These are phyloP conservation scores for Cardiospermum halicacabum DNA, from an alignment of 345 rosid species.

Conservation along the genomic window DNA sequence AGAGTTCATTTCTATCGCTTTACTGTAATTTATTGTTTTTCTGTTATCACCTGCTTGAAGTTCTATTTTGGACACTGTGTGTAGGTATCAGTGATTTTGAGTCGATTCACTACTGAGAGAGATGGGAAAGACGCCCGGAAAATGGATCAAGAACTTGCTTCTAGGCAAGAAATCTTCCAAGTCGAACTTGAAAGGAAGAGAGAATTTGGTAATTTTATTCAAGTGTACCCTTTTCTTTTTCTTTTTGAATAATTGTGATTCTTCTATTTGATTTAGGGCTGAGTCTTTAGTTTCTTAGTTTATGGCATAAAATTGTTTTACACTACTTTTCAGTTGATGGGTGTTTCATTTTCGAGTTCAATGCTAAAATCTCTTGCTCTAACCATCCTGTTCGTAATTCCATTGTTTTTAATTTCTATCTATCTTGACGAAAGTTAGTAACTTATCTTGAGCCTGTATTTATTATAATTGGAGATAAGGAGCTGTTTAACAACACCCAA, in stretches of 20 bases:
- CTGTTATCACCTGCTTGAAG: not conserved
- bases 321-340: not conserved
- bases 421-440: not conserved
- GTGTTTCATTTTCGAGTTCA: not conserved
- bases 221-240: not conserved
- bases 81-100: slow-evolving; percentile 19
- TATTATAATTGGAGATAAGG: not conserved
- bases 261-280: not conserved
- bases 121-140: slow-evolving; percentile 79
- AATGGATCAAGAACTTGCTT: slow-evolving; percentile 68
- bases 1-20: not conserved
- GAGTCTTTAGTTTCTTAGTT: not conserved
- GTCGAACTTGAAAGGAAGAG: slow-evolving; percentile 47
- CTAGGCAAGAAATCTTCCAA: slow-evolving; percentile 68
- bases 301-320: not conserved
- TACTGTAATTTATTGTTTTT: not conserved
- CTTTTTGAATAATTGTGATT: not conserved
- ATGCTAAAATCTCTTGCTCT: not conserved
- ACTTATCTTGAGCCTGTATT: not conserved
- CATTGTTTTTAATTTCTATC: not conserved
- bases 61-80: not conserved
- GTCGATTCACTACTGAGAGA: slow-evolving; percentile 17
- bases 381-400: not conserved
- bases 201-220: slow-evolving; percentile 36
- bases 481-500: not conserved